Conservation (phyloP, 176 grass and related monocot species). For the Avena eriantha region DNA sequence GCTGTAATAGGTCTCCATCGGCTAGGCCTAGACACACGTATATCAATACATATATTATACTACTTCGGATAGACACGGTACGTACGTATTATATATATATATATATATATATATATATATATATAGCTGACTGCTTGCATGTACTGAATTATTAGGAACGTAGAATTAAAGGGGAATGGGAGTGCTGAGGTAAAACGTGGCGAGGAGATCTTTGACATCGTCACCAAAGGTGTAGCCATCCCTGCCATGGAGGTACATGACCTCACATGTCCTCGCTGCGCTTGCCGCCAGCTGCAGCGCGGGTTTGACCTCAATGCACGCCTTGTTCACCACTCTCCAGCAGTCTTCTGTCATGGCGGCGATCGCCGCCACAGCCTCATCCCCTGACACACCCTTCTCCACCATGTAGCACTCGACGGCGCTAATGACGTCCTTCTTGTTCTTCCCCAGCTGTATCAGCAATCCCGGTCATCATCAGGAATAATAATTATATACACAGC, state of each 20-base stretch:
- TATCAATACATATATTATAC: no score
- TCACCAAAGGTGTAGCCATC: no score
- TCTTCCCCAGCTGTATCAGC: background rate
- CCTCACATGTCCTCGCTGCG: slow-evolving; percentile 15
- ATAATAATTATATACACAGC: no score
- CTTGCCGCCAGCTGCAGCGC: slow-evolving; percentile 19
- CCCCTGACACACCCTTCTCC: background rate
- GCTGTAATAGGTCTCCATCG: no score
- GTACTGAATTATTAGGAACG: no score
- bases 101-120: no score
- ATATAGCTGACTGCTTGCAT: no score
- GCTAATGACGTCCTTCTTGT: background rate
- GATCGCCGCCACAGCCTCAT: slow-evolving; percentile 20
- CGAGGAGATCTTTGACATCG: slow-evolving; percentile 16
- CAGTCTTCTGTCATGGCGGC: background rate
- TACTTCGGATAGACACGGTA: no score
- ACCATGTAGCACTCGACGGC: slow-evolving; percentile 29
- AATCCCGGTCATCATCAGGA: no score
- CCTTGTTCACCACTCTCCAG: slow-evolving; percentile 25
- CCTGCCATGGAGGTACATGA: slow-evolving; percentile 33
- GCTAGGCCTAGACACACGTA: no score
- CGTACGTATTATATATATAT: no score
- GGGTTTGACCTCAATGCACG: background rate
- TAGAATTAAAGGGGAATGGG: background rate
- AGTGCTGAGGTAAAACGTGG: background rate